Conservation (phyloP, 768 basidiomycete species). For the Daedaleopsis nitida region DNA sequence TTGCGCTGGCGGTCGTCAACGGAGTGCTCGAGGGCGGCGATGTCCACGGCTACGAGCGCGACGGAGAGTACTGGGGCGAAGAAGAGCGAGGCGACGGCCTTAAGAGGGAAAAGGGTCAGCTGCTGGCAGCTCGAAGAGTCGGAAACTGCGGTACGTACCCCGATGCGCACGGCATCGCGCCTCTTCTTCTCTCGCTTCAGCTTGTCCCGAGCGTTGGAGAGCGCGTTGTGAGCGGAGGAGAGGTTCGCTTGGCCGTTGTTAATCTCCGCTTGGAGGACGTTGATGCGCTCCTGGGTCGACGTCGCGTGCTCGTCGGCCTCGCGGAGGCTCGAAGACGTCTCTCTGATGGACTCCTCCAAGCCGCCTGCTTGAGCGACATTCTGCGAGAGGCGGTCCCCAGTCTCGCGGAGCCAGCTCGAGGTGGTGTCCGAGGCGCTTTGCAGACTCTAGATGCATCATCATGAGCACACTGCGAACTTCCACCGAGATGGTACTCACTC, state of each 20-base stretch:
- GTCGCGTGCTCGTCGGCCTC: background rate
- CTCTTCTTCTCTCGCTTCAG: background rate
- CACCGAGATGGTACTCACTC: background rate
- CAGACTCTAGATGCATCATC: background rate
- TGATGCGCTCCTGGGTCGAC: background rate
- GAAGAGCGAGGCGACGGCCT: slow-evolving; percentile 1
- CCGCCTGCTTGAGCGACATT: background rate
- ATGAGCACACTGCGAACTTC: background rate
- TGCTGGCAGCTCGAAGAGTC: background rate
- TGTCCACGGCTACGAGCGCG: background rate
- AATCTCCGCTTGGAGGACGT: background rate
- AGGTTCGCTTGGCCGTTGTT: background rate
- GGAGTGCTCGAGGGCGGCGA: background rate
- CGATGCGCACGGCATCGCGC: background rate
- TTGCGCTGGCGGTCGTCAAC: background rate
- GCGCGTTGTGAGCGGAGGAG: background rate
- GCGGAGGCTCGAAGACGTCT: background rate
- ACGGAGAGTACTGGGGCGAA: background rate
- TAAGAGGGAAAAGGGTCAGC: background rate
- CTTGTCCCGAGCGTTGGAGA: background rate
- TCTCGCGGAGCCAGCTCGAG: background rate
- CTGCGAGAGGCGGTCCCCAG: background rate
- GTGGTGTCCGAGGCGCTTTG: background rate
- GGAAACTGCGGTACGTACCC: background rate
- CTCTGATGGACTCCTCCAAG: background rate